Percentiles rank a stretch among this genome's conserved stretches.
phyloP scores from a whole-genome alignment of 106 monocot species.

The Dioscorea alata region DNA sequence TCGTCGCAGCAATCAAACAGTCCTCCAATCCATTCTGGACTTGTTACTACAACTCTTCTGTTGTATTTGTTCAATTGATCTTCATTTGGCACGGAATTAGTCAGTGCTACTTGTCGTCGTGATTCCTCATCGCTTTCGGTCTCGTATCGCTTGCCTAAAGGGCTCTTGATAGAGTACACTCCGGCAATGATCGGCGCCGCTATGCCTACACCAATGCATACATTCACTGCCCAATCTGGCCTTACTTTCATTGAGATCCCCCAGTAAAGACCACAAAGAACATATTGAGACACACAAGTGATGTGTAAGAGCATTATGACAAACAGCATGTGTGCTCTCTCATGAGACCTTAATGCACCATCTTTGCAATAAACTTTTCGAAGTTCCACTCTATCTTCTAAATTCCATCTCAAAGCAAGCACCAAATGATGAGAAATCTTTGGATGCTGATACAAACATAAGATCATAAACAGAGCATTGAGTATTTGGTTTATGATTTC shows the following conservation, averaged over 20 bases:
- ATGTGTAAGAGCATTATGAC: constrained; percentile 40
- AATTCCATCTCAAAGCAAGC: constrained; percentile 31
- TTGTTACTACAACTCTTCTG: constrained; percentile 2
- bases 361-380: constrained; percentile 42
- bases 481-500: constrained; percentile 53
- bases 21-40: constrained; percentile 20
- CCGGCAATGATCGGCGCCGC: constrained; percentile 31
- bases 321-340: constrained; percentile 33
- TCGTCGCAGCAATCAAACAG: constrained; percentile 20
- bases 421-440: constrained; percentile 38
- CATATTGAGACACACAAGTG: constrained; percentile 42
- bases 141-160: constrained; percentile 22
- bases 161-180: constrained; percentile 25
- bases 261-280: constrained; percentile 56
- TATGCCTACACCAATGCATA: constrained; percentile 27
- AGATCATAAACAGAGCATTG: constrained; percentile 60
- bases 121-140: constrained; percentile 9
- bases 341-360: constrained; percentile 8
- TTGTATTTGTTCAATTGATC: background rate
- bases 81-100: background rate
- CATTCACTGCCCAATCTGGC: constrained; percentile 27
- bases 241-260: constrained; percentile 19
- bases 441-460: constrained; percentile 53
- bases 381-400: constrained; percentile 18
- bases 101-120: background rate